phyloP scores from a whole-genome alignment of 345 rosid species.

The Eucalyptus cladocalyx region DNA sequence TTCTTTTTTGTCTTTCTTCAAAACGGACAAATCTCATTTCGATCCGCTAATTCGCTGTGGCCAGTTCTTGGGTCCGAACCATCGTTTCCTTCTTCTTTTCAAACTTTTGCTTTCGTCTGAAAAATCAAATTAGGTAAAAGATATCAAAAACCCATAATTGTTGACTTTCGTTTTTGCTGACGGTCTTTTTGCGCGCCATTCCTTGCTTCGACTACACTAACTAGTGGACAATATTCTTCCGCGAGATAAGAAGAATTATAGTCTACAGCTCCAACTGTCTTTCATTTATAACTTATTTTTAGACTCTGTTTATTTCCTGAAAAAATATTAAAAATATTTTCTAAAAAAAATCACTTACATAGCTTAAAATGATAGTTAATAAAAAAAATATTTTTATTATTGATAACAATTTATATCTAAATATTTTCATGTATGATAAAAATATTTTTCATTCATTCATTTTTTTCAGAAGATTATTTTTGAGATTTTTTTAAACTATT shows the following conservation, averaged over 20 bases:
- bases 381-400: too few relatives aligned
- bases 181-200: not conserved
- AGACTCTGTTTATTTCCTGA: fast-evolving
- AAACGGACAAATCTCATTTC: not conserved
- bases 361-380: not conserved
- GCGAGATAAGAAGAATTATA: not conserved
- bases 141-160: not conserved
- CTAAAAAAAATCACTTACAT: fast-evolving
- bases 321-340: not conserved
- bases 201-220: not conserved
- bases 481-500: too few relatives aligned
- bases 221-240: not conserved
- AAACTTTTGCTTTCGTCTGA: not conserved
- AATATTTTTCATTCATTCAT: too few relatives aligned
- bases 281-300: not conserved
- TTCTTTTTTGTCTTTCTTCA: not conserved
- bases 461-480: too few relatives aligned
- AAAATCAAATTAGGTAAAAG: not conserved
- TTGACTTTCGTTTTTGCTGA: not conserved
- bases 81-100: not conserved
- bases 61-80: not conserved
- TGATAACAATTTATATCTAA: too few relatives aligned
- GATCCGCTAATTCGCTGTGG: not conserved
- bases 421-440: too few relatives aligned
- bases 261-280: not conserved